Percentiles rank a stretch among this genome's conserved stretches.
Conservation (phyloP, 1,284 basidiomycete species). For the Polyporus tsugae region DNA sequence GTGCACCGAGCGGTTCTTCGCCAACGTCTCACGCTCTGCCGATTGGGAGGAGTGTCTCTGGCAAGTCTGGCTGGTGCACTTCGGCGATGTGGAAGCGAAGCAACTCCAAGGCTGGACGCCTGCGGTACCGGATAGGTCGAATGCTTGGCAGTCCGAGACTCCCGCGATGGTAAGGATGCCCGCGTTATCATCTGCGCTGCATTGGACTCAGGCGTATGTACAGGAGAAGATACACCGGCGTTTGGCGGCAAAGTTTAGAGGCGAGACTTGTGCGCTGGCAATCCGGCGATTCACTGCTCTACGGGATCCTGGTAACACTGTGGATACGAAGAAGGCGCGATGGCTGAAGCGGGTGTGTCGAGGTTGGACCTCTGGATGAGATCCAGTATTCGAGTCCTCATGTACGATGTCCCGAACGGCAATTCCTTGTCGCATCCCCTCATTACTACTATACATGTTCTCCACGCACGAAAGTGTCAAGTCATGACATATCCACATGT, state of each 20-base stretch:
- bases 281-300: constrained; percentile 52
- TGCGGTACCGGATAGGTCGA: not conserved
- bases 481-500: constrained; percentile 13
- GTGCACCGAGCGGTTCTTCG: constrained; percentile 70
- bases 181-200: not conserved
- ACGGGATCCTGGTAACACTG: constrained; percentile 32
- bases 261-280: constrained; percentile 62
- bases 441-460: not conserved
- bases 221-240: constrained; percentile 52
- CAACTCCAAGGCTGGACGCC: constrained; percentile 35
- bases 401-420: not conserved
- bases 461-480: not conserved
- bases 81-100: constrained; percentile 48
- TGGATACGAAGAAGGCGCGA: constrained; percentile 40
- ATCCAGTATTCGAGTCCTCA: too few species aligned
- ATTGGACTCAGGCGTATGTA: not conserved
- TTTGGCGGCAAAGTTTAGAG: constrained; percentile 55
- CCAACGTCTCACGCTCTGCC: constrained; percentile 50
- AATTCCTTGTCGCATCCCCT: not conserved
- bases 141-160: not conserved
- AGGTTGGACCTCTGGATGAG: constrained; percentile 35
- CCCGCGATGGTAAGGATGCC: constrained; percentile 24
- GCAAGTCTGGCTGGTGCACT: constrained; percentile 67
- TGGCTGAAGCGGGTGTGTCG: constrained; percentile 45
- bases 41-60: constrained; percentile 78